Conservation (phyloP, 2,329 filamentous ascomycete species). For the Hymenotorrendiella dingleyae region DNA sequence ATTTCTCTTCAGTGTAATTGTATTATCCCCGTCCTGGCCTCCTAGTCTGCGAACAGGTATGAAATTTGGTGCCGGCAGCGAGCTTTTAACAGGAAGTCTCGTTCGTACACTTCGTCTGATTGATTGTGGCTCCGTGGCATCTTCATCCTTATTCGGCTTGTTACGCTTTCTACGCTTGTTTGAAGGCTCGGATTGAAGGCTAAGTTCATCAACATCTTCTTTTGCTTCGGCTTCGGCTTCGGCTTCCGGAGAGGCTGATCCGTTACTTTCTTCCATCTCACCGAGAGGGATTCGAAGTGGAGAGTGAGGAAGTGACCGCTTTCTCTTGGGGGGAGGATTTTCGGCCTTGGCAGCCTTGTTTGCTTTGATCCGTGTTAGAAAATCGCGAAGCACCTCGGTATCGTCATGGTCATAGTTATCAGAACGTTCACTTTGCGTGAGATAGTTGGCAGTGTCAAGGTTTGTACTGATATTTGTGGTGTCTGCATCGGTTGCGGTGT, state of each 20-base stretch:
- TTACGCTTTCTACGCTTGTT: conserved; percentile 18
- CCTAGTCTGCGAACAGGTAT: conserved; percentile 29
- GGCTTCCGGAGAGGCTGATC: conserved; percentile 17
- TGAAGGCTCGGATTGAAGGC: conserved; percentile 11
- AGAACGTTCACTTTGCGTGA: conserved; percentile 10
- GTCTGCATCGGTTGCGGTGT: conserved; percentile 1
- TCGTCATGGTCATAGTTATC: conserved; percentile 27
- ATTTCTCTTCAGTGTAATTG: conserved; percentile 28
- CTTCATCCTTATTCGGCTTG: conserved; percentile 13
- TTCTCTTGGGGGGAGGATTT: conserved; percentile 20
- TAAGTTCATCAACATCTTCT: conserved; percentile 23
- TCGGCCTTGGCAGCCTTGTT: conserved; percentile 31
- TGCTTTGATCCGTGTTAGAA: conserved; percentile 32
- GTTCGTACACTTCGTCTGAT: conserved; percentile 29
- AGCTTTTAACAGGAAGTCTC: conserved; percentile 24
- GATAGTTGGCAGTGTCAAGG: conserved; percentile 6
- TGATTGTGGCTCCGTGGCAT: conserved; percentile 16
- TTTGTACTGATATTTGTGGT: conserved; percentile 11
- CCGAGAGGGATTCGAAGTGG: conserved; percentile 27
- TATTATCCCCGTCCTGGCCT: conserved; percentile 24
- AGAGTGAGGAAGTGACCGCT: conserved; percentile 28
- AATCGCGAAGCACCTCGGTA: conserved; percentile 33
- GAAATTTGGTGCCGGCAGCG: conserved; percentile 24
- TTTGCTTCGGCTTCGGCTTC: neutral
- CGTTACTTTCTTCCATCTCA: conserved; percentile 12